Percentiles rank a stretch among this genome's conserved stretches.
Conservation (phyloP, 2,329 filamentous ascomycete genomes). For the Cryphonectria carpinicola region DNA sequence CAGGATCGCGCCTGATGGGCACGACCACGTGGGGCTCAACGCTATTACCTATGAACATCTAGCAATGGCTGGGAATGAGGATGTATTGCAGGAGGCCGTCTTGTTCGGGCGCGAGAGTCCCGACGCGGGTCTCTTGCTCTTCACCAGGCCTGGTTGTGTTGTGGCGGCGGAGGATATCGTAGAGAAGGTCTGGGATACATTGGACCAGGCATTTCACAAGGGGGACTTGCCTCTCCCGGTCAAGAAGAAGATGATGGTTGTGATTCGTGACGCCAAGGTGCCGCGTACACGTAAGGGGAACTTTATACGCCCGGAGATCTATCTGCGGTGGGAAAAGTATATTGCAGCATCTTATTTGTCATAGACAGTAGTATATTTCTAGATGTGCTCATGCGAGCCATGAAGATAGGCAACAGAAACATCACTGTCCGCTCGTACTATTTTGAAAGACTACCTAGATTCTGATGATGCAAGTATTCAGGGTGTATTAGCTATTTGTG, state of each 20-base stretch:
- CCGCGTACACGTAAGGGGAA: not conserved
- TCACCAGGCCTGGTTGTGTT: not conserved
- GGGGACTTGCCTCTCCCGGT: not conserved
- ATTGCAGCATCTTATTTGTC: not conserved
- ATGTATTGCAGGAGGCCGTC: too few relatives aligned
- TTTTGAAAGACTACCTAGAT: too few relatives aligned
- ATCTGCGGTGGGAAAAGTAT: not conserved
- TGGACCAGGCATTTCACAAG: not conserved
- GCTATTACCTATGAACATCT: too few relatives aligned
- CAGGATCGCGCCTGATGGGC: too few relatives aligned
- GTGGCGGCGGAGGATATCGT: not conserved
- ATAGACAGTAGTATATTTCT: not conserved
- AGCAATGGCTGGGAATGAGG: too few relatives aligned
- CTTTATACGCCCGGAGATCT: not conserved
- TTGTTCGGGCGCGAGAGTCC: not conserved
- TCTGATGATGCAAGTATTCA: too few relatives aligned
- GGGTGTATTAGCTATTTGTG: too few relatives aligned
- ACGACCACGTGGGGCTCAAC: too few relatives aligned
- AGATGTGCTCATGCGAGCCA: too few relatives aligned
- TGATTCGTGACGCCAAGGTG: not conserved
- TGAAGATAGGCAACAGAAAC: too few relatives aligned
- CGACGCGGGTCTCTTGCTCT: not conserved
- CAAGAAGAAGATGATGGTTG: slow-evolving; percentile 1
- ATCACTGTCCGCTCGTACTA: too few relatives aligned
- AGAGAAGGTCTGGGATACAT: not conserved